phyloP scores from a whole-genome alignment of 2,329 filamentous ascomycete genomes.

The Lachnellula suecica region DNA sequence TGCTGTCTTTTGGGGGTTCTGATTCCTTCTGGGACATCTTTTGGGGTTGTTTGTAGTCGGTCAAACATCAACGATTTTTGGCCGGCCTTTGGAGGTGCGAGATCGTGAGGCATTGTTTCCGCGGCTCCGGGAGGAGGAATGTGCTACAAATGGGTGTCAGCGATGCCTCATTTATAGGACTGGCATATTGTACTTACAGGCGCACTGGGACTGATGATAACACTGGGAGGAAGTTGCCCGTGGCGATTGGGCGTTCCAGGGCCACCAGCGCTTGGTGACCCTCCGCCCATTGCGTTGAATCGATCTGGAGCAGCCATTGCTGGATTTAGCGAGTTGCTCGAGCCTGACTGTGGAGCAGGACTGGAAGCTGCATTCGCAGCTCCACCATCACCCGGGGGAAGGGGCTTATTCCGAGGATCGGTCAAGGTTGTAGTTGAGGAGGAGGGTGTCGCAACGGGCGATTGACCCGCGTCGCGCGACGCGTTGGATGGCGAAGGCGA shows the following conservation, averaged over 20 bases:
- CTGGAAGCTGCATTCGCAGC: slow-evolving; percentile 17
- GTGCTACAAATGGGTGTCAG: slow-evolving; percentile 57
- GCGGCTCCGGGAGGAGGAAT: slow-evolving; percentile 87
- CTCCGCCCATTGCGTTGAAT: slow-evolving; percentile 39
- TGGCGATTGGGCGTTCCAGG: slow-evolving; percentile 62
- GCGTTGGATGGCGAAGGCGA: slow-evolving; percentile 62
- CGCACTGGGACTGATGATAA: slow-evolving; percentile 92
- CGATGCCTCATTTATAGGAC: too few relatives aligned
- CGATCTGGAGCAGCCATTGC: slow-evolving; percentile 39
- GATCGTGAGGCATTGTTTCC: slow-evolving; percentile 97
- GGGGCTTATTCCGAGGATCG: slow-evolving; percentile 80
- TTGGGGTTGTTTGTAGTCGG: slow-evolving; percentile 87
- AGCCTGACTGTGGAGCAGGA: slow-evolving; percentile 30
- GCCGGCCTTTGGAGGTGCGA: slow-evolving; percentile 88
- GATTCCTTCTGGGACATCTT: slow-evolving; percentile 93
- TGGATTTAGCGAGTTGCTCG: slow-evolving; percentile 30
- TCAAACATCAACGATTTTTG: slow-evolving; percentile 88
- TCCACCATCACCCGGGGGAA: slow-evolving; percentile 54
- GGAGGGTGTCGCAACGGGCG: slow-evolving; percentile 72
- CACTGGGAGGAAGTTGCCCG: slow-evolving; percentile 73
- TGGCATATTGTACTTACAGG: slow-evolving; percentile 60
- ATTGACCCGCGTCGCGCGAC: slow-evolving; percentile 56
- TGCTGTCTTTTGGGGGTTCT: slow-evolving; percentile 95
- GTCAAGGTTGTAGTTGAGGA: slow-evolving; percentile 87
- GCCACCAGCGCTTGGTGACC: slow-evolving; percentile 42